phyloP scores from a whole-genome alignment of 345 rosid genomes.

The Turritis glabra region DNA sequence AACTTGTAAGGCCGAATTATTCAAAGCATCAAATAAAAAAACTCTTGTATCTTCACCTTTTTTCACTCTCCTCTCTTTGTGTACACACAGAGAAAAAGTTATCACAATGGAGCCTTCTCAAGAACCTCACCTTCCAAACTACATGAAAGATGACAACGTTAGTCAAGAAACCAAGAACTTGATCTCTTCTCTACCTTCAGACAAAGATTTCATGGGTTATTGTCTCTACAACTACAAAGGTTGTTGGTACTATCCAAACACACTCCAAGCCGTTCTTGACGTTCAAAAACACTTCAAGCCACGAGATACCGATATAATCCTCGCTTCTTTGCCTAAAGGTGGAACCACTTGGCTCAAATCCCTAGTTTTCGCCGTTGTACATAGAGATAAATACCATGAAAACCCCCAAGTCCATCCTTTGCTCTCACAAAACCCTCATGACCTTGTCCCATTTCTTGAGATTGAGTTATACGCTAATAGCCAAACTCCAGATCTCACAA shows the following conservation, averaged over 20 bases:
- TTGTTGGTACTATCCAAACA: slow-evolving; percentile 48
- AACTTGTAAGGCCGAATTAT: not conserved
- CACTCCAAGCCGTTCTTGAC: slow-evolving; percentile 27
- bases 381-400: slow-evolving; percentile 32
- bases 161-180: slow-evolving; percentile 44
- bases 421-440: slow-evolving; percentile 54
- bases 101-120: slow-evolving; percentile 14
- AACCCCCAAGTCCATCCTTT: slow-evolving; percentile 47
- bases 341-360: slow-evolving; percentile 75
- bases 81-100: not conserved
- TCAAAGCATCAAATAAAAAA: not conserved
- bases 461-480: slow-evolving; percentile 14
- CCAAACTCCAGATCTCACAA: slow-evolving; percentile 37
- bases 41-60: not conserved
- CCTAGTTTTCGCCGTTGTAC: slow-evolving; percentile 45
- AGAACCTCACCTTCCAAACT: slow-evolving; percentile 34
- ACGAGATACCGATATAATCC: slow-evolving; percentile 43
- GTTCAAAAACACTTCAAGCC: slow-evolving; percentile 51
- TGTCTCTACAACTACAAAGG: slow-evolving; percentile 52
- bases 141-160: slow-evolving; percentile 41
- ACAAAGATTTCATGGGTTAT: slow-evolving; percentile 41
- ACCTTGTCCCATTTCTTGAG: slow-evolving; percentile 61
- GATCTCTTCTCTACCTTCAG: slow-evolving; percentile 45
- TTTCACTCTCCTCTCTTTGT: not conserved
- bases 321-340: slow-evolving; percentile 60